Evolutionary conservation across 106 monocot species (phyloP).

Genomic region (Iris macrosiphon): DNA sequence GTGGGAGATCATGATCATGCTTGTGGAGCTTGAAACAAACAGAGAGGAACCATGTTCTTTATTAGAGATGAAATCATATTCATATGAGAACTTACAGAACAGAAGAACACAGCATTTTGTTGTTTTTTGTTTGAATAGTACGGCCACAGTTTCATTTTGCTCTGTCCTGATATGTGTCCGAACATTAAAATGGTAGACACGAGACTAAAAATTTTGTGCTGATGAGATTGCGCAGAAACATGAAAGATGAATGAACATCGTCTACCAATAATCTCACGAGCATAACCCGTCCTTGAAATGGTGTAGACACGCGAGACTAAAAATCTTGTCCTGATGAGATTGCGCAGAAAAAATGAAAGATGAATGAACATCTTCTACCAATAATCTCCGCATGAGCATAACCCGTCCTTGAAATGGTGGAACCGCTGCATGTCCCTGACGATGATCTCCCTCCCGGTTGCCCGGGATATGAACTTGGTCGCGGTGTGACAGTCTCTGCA

Average conservation of each 20-base stretch:
- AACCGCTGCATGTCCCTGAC: slow-evolving; percentile 80
- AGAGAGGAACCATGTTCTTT: not conserved
- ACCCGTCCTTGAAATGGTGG: slow-evolving; percentile 75
- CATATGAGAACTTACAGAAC: no score
- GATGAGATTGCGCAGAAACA: no score
- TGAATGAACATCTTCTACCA: slow-evolving; percentile 29
- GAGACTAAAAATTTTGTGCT: no score
- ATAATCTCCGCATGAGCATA: slow-evolving; percentile 85
- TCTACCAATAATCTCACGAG: slow-evolving; percentile 86
- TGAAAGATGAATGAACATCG: no score
- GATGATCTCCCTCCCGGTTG: slow-evolving; percentile 70
- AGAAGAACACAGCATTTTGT: no score
- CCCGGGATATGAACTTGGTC: slow-evolving; percentile 61
- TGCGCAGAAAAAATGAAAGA: no score
- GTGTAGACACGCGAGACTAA: no score
- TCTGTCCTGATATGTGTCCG: no score
- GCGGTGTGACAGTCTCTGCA: slow-evolving; percentile 75
- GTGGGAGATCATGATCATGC: slow-evolving; percentile 25
- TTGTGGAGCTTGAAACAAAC: slow-evolving; percentile 8
- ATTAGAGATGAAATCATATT: slow-evolving; percentile 1
- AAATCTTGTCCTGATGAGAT: no score
- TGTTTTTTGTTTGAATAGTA: no score
- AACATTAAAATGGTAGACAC: no score
- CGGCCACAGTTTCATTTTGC: no score
- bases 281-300: slow-evolving; percentile 74